phyloP scores from a whole-genome alignment of 176 grass and related monocot genomes.

The Carex littledalei region DNA sequence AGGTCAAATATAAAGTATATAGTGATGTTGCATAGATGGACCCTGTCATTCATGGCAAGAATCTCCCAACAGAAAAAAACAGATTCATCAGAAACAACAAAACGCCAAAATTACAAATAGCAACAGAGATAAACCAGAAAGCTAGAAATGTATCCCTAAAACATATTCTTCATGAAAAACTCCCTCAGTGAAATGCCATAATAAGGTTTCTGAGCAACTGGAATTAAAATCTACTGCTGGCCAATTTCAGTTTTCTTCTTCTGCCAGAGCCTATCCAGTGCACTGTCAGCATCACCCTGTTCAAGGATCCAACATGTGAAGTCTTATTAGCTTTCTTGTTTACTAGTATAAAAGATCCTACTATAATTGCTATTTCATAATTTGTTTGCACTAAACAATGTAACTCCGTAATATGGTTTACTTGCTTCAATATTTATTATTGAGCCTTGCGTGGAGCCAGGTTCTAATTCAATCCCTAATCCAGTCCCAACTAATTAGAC shows the following conservation, averaged over 20 bases:
- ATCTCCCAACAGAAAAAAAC: not conserved
- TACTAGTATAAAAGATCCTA: not conserved
- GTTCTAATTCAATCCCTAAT: too few relatives aligned
- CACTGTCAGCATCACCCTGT: slow-evolving; percentile 67
- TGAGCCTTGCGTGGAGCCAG: too few relatives aligned
- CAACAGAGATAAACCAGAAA: not conserved
- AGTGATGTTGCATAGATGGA: not conserved
- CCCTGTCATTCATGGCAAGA: not conserved
- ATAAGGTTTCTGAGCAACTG: not conserved
- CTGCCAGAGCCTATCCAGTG: slow-evolving; percentile 84
- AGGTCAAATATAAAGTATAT: not conserved
- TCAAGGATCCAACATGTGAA: not conserved
- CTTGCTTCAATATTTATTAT: not conserved
- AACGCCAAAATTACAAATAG: not conserved
- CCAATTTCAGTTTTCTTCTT: slow-evolving; percentile 76
- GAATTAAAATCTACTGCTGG: slow-evolving; percentile 40
- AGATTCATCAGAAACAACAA: not conserved
- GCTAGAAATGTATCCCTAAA: not conserved
- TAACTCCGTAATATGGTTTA: too few relatives aligned
- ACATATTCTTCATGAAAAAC: not conserved
- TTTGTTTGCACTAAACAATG: not conserved
- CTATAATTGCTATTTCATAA: not conserved
- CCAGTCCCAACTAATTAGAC: not conserved
- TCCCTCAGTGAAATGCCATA: not conserved
- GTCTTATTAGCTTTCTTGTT: not conserved